phyloP scores from a whole-genome alignment of 768 basidiomycete genomes.

The Paxillus involutus region DNA sequence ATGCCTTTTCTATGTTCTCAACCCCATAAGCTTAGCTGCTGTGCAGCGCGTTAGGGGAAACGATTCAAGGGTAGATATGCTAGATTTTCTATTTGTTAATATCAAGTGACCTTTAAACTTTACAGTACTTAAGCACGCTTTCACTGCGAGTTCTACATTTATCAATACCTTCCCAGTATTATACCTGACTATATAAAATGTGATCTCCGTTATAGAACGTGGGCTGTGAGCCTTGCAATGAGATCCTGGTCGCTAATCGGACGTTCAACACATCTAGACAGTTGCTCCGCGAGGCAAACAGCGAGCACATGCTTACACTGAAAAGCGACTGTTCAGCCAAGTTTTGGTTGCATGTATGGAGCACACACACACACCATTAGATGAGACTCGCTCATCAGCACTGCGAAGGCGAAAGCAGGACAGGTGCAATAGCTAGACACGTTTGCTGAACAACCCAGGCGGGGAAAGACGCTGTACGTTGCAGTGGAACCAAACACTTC shows the following conservation, averaged over 20 bases:
- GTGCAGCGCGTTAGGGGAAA: constrained; percentile 8
- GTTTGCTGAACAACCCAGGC: constrained; percentile 42
- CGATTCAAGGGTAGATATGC: constrained; percentile 5
- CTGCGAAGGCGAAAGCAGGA: constrained; percentile 67
- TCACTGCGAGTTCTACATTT: constrained; percentile 15
- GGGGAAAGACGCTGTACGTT: constrained; percentile 56
- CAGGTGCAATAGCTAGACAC: constrained; percentile 68
- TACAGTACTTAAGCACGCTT: constrained; percentile 12
- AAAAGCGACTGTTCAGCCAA: constrained; percentile 1
- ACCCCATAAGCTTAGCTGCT: background rate
- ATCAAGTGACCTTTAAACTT: background rate
- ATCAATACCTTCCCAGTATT: constrained; percentile 5
- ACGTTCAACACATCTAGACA: constrained; percentile 52
- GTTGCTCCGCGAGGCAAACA: constrained; percentile 53
- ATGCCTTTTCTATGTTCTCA: background rate
- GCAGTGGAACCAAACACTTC: constrained; percentile 68
- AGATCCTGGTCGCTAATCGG: constrained; percentile 48
- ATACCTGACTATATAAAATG: background rate
- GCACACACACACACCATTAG: constrained; percentile 49
- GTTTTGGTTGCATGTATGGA: background rate
- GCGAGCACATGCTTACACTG: constrained; percentile 86
- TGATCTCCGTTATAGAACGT: constrained; percentile 9
- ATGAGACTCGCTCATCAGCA: constrained; percentile 58
- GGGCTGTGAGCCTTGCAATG: constrained; percentile 27
- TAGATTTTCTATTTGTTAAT: constrained; percentile 28